Percentiles rank a stretch among this genome's conserved stretches.
Conservation (phyloP, 1,284 basidiomycete genomes). For the Sporisorium reilianum region DNA sequence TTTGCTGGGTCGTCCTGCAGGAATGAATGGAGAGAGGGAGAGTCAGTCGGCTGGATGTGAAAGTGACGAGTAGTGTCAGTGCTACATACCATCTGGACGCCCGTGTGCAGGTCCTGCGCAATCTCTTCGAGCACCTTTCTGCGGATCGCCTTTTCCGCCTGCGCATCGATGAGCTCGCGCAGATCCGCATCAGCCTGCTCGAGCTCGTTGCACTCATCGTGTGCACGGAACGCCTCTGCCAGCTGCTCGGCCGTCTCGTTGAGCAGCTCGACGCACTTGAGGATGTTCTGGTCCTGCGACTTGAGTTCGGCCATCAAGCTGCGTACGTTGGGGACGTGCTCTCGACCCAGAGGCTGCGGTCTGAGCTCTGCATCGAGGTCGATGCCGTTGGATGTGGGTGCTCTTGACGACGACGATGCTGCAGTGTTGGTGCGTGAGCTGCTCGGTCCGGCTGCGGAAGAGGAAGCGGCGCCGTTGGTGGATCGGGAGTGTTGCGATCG, state of each 20-base stretch:
- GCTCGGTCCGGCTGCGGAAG: slow-evolving; percentile 14
- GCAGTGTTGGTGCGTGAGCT: slow-evolving; percentile 2
- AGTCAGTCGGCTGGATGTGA: background rate
- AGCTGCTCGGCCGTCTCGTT: slow-evolving; percentile 41
- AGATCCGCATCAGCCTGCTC: slow-evolving; percentile 39
- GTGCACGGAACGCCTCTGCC: slow-evolving; percentile 31
- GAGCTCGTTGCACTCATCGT: slow-evolving; percentile 32
- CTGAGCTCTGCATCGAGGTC: slow-evolving; percentile 19
- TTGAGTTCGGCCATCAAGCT: slow-evolving; percentile 30
- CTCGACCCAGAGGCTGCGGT: slow-evolving; percentile 28
- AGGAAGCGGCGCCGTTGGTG: slow-evolving; percentile 4
- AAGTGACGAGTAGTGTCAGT: background rate
- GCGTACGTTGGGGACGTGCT: slow-evolving; percentile 31
- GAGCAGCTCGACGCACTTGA: slow-evolving; percentile 37
- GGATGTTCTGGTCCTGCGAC: slow-evolving; percentile 17
- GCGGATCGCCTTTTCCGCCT: slow-evolving; percentile 46
- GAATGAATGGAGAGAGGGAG: background rate
- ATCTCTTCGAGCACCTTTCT: slow-evolving; percentile 40
- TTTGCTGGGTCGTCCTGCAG: slow-evolving; percentile 16
- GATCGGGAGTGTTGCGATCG: slow-evolving; percentile 14
- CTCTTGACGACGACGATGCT: background rate
- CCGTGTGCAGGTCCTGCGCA: slow-evolving; percentile 29
- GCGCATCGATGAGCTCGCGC: slow-evolving; percentile 56
- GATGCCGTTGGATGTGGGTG: background rate
- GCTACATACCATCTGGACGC: slow-evolving; percentile 13